phyloP scores from a whole-genome alignment of 164 flowering plant genomes.

The Cinnamomum micranthum region DNA sequence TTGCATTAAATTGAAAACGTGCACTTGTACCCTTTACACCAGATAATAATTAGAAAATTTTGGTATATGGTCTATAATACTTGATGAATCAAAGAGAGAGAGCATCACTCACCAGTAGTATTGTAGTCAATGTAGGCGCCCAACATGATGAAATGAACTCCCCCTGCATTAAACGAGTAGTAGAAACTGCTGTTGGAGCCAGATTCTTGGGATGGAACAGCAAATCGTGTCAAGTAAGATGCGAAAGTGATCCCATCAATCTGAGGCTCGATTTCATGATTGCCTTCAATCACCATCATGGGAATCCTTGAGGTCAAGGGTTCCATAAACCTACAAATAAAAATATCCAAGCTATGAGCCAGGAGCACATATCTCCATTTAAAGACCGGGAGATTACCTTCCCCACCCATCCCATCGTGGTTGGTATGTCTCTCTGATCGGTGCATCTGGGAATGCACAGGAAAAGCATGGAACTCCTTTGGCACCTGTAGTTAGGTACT shows the following conservation, averaged over 20 bases:
- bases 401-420: slow-evolving; percentile 99
- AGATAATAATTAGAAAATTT: too few species aligned
- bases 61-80: neutral
- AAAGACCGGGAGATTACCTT: slow-evolving; percentile 41
- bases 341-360: neutral
- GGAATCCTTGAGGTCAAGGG: slow-evolving; percentile 75
- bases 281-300: slow-evolving; percentile 92
- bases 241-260: slow-evolving; percentile 55
- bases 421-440: slow-evolving; percentile 84
- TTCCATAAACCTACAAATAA: slow-evolving; percentile 69
- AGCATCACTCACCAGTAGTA: slow-evolving; percentile 42
- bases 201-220: slow-evolving; percentile 75
- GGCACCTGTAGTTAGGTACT: slow-evolving; percentile 77
- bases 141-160: slow-evolving; percentile 80
- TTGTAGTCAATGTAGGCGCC: slow-evolving; percentile 89
- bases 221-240: slow-evolving; percentile 64
- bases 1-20: neutral
- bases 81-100: neutral
- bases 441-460: slow-evolving; percentile 86
- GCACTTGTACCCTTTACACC: neutral
- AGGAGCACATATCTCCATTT: neutral
- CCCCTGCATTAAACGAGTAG: slow-evolving; percentile 90
- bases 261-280: slow-evolving; percentile 96
- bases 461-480: slow-evolving; percentile 72
- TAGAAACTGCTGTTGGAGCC: slow-evolving; percentile 67